A percentile compares a stretch with the other conserved stretches of the same genome.
These are phyloP conservation scores for Picochlorum sp. DNA, from an alignment of 139 green algal species.

Conservation along the genomic window DNA sequence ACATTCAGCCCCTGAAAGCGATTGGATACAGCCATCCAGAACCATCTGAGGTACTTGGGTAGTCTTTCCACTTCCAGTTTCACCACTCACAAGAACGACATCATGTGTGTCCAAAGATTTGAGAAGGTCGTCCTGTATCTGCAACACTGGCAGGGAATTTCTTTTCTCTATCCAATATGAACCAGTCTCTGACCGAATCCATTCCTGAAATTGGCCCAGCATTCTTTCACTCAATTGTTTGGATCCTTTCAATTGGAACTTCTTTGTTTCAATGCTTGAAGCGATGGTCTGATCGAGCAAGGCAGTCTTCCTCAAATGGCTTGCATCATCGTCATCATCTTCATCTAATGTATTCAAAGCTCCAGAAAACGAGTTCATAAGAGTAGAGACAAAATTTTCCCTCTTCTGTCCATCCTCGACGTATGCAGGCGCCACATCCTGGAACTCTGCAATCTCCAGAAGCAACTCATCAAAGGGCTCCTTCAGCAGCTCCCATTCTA, in stretches of 20 bases:
- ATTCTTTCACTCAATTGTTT: background rate
- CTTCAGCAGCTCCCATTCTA: constrained; percentile 29
- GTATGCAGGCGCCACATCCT: no score
- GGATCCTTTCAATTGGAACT: background rate
- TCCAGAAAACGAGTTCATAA: no score
- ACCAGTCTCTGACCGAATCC: constrained; percentile 8
- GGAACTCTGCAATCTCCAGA: constrained; percentile 32
- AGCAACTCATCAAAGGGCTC: constrained; percentile 41
- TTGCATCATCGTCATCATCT: background rate
- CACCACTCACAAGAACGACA: constrained; percentile 59
- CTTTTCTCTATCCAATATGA: constrained; percentile 13
- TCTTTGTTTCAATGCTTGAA: background rate
- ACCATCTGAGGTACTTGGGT: constrained; percentile 83
- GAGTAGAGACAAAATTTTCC: no score
- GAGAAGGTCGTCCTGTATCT: constrained; percentile 27
- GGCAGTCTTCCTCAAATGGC: no score
- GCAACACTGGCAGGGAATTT: constrained; percentile 19
- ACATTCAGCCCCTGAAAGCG: constrained; percentile 30
- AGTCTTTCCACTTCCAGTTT: constrained; percentile 85
- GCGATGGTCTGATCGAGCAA: background rate
- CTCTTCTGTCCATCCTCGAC: no score
- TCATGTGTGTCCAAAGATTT: constrained; percentile 35
- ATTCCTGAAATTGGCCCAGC: background rate
- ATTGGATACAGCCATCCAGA: constrained; percentile 49
- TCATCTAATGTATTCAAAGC: no score